Evolutionary conservation across 768 basidiomycete species (phyloP), one percentile per base, ranked within the genome.

Genomic region (Leucosporidium creatinivorum): DNA sequence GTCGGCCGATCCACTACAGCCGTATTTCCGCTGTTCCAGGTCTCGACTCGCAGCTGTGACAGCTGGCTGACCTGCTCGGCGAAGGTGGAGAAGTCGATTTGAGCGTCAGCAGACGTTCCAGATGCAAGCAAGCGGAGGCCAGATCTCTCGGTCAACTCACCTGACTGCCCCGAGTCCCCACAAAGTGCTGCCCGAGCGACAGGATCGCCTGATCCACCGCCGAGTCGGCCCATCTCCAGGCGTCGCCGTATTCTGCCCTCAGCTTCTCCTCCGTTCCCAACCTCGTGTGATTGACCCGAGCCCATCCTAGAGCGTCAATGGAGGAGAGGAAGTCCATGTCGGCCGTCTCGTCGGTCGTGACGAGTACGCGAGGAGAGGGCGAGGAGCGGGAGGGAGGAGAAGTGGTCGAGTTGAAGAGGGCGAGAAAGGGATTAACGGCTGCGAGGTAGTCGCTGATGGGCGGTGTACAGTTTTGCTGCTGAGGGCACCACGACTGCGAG

Each of bases 191-290:
- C 2, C 69, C 69, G 7, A 70, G 44, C 12, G 54, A 52, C 17
- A 70, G 28, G 63, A 70, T 70, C 3, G 69, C 69, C 48, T 70
- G 69, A 47, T 70, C 69, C 62, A 70, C 66, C 28, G 48, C 69
- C 2, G 69, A 65, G 28, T 70, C 69, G 15, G 63, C 66, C 69
- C 69, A 70, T 2, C 55, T 49, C 12, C 56, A 59, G 5, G 65
- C 66, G 28, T 70, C 66, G 31, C 66, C 63, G 39, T 67, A 70
- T n/a, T 28, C 15, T 9, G 18, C 18, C 49, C 39, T 48, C 44
- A 70, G 63, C n/a, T 30, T 21, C 2, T 12, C 1, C 33, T 9
- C 23, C 12, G 69, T 70, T 0, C 63, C 66, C 55, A 70, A 60
- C 28, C 25, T 28, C n/a, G 58, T 59, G 55, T 70, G 69, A 57